Evolutionary conservation across 1,284 basidiomycete species (phyloP).

Genomic region (Moesziomyces sp.): DNA sequence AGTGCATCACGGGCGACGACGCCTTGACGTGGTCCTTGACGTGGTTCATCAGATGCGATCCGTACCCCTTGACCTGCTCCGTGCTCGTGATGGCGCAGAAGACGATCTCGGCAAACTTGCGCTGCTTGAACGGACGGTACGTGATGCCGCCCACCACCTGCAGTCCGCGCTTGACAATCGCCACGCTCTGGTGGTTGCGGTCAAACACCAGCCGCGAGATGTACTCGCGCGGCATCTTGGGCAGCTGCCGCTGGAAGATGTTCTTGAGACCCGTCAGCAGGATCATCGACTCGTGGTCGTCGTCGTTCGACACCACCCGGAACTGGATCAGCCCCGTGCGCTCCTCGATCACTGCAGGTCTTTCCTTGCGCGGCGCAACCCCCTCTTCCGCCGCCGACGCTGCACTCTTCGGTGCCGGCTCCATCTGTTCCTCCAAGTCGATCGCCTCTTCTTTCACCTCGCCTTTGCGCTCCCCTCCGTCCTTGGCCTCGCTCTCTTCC

Average conservation of each 20-base stretch:
- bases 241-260: conserved; percentile 95
- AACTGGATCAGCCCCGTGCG: conserved; percentile 85
- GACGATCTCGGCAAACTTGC: conserved; percentile 97
- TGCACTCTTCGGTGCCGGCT: conserved; percentile 35
- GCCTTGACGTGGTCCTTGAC: conserved; percentile 90
- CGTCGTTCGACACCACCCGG: conserved; percentile 85
- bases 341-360: conserved; percentile 82
- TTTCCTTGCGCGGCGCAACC: conserved; percentile 50
- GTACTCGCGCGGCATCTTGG: conserved; percentile 99
- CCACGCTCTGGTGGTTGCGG: conserved; percentile 87
- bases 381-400: conserved; percentile 45
- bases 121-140: conserved; percentile 92
- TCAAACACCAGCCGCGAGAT: conserved; percentile 96
- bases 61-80: conserved; percentile 98
- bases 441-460: conserved; percentile 43
- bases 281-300: conserved; percentile 75
- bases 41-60: conserved; percentile 98
- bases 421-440: conserved; percentile 38
- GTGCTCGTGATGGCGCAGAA: conserved; percentile 97
- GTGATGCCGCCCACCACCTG: conserved; percentile 99
- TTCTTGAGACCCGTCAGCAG: conserved; percentile 94
- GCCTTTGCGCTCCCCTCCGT: conserved; percentile 7
- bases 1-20: conserved; percentile 87
- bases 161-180: conserved; percentile 93
- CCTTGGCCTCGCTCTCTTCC: conserved; percentile 2